Conservation (phyloP, 2,329 filamentous ascomycete genomes). For the Ceratocystis albifundus region DNA sequence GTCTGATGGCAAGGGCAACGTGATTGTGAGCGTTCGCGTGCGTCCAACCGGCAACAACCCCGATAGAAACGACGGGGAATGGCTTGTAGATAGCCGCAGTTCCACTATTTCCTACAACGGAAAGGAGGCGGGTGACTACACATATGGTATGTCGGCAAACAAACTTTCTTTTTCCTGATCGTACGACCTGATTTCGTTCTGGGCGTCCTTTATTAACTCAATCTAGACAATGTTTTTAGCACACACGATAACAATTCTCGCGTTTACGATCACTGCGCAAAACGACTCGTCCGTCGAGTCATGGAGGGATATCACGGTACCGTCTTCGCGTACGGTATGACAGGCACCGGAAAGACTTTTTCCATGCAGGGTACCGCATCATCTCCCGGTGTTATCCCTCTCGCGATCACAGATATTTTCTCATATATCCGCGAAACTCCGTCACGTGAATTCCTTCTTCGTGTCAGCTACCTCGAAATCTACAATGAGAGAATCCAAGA, state of each 20-base stretch:
- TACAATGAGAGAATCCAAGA: slow-evolving; percentile 98
- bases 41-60: slow-evolving; percentile 65
- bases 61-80: slow-evolving; percentile 61
- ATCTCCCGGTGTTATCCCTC: slow-evolving; percentile 88
- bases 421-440: slow-evolving; percentile 97
- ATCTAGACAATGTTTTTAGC: slow-evolving; percentile 84
- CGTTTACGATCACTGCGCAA: slow-evolving; percentile 89
- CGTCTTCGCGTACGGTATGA: slow-evolving; percentile 98
- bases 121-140: slow-evolving; percentile 83
- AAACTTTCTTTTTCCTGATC: background rate
- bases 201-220: slow-evolving; percentile 24
- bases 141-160: slow-evolving; percentile 58
- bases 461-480: slow-evolving; percentile 96
- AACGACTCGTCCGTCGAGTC: slow-evolving; percentile 84
- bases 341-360: slow-evolving; percentile 98
- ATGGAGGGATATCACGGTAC: slow-evolving; percentile 99
- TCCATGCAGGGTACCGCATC: slow-evolving; percentile 98
- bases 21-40: slow-evolving; percentile 88
- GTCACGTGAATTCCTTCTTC: slow-evolving; percentile 80
- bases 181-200: background rate
- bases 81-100: slow-evolving; percentile 78
- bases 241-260: slow-evolving; percentile 86
- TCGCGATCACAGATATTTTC: slow-evolving; percentile 97
- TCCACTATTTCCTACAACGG: slow-evolving; percentile 74
- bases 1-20: slow-evolving; percentile 77